Conservation (phyloP, 108 stramenopile genomes). For the Skeletonema costatum region DNA sequence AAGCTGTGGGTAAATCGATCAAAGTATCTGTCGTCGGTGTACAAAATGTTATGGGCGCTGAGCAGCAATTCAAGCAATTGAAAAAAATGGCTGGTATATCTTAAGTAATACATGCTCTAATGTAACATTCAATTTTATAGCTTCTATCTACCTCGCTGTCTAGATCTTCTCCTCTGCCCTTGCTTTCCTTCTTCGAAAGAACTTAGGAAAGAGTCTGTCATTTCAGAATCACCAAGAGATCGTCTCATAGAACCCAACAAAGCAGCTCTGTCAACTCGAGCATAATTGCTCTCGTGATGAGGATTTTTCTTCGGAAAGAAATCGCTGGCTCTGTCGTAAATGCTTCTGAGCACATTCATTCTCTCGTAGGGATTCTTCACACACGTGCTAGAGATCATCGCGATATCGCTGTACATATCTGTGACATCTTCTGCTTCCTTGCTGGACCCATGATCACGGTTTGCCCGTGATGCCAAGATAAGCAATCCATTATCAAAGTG, state of each 20-base stretch:
- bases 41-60: slow-evolving; percentile 92
- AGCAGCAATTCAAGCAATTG: slow-evolving; percentile 88
- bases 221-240: slow-evolving; percentile 13
- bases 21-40: slow-evolving; percentile 91
- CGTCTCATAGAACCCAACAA: slow-evolving; percentile 36
- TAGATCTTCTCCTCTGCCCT: background rate
- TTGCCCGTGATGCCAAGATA: slow-evolving; percentile 21
- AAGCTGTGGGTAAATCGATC: slow-evolving; percentile 87
- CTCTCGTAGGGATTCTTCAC: slow-evolving; percentile 32
- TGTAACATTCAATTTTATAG: background rate
- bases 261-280: slow-evolving; percentile 22
- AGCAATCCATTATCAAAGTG: slow-evolving; percentile 37
- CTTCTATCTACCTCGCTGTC: background rate
- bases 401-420: slow-evolving; percentile 26
- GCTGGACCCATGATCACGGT: background rate
- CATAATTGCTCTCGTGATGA: slow-evolving; percentile 22
- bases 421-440: slow-evolving; percentile 22
- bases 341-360: slow-evolving; percentile 21
- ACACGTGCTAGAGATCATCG: background rate
- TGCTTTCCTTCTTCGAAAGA: slow-evolving; percentile 1
- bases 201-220: slow-evolving; percentile 1
- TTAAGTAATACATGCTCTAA: background rate
- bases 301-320: slow-evolving; percentile 24
- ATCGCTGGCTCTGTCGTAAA: slow-evolving; percentile 31
- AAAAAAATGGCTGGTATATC: slow-evolving; percentile 28